Percentiles rank a stretch among this genome's conserved stretches.
phyloP scores from a whole-genome alignment of 2,329 filamentous ascomycete species.

The Pochonia chlamydosporia region DNA sequence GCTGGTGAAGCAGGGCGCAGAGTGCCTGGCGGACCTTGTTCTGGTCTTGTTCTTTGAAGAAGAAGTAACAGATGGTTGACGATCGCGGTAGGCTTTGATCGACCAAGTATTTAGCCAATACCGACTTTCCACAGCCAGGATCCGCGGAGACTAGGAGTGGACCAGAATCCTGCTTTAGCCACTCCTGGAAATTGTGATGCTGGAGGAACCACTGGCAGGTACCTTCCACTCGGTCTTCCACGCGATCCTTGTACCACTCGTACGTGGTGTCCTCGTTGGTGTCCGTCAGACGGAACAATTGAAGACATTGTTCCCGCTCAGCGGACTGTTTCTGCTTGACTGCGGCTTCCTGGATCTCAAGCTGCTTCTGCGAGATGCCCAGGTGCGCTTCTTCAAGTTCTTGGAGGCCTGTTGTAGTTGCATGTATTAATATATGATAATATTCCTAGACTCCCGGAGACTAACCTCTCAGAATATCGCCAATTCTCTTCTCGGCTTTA shows the following conservation, averaged over 20 bases:
- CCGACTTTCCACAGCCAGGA: slow-evolving; percentile 34
- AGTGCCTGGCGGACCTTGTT: slow-evolving; percentile 5
- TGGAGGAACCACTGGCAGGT: slow-evolving; percentile 28
- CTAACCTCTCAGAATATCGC: slow-evolving; percentile 6
- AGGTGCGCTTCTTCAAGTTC: neutral
- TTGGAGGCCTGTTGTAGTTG: slow-evolving; percentile 1
- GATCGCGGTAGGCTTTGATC: slow-evolving; percentile 15
- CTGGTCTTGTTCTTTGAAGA: slow-evolving; percentile 1
- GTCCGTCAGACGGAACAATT: slow-evolving; percentile 12
- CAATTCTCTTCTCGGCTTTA: slow-evolving; percentile 10
- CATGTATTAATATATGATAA: neutral
- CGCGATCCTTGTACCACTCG: slow-evolving; percentile 22
- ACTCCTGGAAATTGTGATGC: slow-evolving; percentile 22
- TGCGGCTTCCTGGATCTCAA: slow-evolving; percentile 4
- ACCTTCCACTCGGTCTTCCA: slow-evolving; percentile 9
- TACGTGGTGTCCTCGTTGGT: slow-evolving; percentile 14
- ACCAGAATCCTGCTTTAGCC: slow-evolving; percentile 20
- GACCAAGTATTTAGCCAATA: slow-evolving; percentile 18
- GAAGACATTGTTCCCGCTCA: slow-evolving; percentile 8
- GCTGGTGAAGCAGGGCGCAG: slow-evolving; percentile 1
- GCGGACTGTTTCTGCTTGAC: neutral
- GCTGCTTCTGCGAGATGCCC: slow-evolving; percentile 3
- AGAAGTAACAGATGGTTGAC: slow-evolving; percentile 24
- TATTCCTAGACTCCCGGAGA: neutral
- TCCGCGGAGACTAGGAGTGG: slow-evolving; percentile 30